A percentile compares a stretch with the other conserved stretches of the same genome.
phyloP scores from a whole-genome alignment of 2,329 filamentous ascomycete species.

The Cordyceps cicadae region DNA sequence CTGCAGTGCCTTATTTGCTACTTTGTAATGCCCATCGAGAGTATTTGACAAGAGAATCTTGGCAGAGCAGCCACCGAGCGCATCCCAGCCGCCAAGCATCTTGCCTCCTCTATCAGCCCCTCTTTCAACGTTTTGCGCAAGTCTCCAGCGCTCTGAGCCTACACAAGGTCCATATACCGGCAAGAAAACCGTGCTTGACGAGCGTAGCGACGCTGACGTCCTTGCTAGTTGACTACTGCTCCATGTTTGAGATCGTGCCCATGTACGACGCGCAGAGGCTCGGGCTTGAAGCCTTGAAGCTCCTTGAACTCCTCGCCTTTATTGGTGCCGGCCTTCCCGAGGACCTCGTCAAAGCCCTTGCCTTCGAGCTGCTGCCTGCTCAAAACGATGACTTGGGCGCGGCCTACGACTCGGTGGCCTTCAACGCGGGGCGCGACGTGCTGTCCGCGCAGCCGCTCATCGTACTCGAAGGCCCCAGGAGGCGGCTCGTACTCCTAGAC shows the following conservation, averaged over 20 bases:
- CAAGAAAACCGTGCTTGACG: neutral
- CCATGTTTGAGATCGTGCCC: neutral
- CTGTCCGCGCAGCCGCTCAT: conserved; percentile 1
- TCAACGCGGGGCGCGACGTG: neutral
- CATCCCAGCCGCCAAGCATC: neutral
- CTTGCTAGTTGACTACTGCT: neutral
- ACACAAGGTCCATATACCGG: neutral
- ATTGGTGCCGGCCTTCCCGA: conserved; percentile 1
- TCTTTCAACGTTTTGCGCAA: neutral
- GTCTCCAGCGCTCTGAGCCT: neutral
- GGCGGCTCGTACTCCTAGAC: neutral
- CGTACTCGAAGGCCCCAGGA: neutral
- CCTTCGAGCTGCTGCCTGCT: neutral
- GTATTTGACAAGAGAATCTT: neutral
- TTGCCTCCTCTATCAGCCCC: too few species aligned
- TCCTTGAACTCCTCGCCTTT: conserved; percentile 7
- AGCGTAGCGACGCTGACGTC: neutral
- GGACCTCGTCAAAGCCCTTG: neutral
- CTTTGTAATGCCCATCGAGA: neutral
- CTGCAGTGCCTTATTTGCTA: neutral
- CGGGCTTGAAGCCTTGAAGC: neutral
- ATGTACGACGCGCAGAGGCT: neutral
- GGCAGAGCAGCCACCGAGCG: neutral
- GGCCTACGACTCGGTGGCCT: conserved; percentile 3
- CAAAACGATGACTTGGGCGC: neutral